These are phyloP conservation scores for Ceratocystis lukuohia DNA, from an alignment of 2,329 filamentous ascomycete species.

Conservation along the genomic window DNA sequence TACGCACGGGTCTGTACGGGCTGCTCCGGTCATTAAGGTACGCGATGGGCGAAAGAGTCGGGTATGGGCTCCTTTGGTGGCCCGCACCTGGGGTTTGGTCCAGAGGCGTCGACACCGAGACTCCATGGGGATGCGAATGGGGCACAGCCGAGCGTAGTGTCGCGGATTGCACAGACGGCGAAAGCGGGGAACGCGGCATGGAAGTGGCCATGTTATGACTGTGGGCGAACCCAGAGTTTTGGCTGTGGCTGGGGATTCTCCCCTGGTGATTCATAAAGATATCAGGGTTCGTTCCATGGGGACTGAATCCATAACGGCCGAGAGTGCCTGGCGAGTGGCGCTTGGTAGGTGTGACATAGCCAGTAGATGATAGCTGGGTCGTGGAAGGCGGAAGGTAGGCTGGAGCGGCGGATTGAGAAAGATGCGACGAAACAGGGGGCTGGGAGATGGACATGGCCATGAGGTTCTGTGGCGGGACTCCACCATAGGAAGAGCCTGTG, in stretches of 20 bases:
- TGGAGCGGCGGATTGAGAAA: neutral
- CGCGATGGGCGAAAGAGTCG: conserved; percentile 61
- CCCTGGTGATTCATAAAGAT: neutral
- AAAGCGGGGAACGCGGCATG: conserved; percentile 42
- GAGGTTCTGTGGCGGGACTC: neutral
- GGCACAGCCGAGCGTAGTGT: conserved; percentile 5
- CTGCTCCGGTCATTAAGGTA: conserved; percentile 81
- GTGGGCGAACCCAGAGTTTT: neutral
- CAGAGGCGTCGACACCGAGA: neutral
- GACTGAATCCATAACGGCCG: conserved; percentile 27
- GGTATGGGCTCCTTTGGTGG: conserved; percentile 13
- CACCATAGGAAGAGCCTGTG: neutral
- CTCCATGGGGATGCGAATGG: conserved; percentile 7
- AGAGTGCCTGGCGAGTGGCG: conserved; percentile 39
- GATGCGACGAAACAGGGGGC: conserved; percentile 3
- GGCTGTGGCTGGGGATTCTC: neutral
- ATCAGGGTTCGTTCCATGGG: neutral
- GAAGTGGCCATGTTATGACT: conserved; percentile 25
- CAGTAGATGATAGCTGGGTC: conserved; percentile 18
- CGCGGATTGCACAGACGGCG: conserved; percentile 11
- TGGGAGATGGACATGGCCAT: neutral
- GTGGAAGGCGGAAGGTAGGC: conserved; percentile 13
- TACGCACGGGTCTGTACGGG: conserved; percentile 80
- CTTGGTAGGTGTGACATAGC: conserved; percentile 40
- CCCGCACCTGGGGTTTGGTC: neutral